phyloP scores from a whole-genome alignment of 148 eudicot species.

The Tetragonia tetragonoides region DNA sequence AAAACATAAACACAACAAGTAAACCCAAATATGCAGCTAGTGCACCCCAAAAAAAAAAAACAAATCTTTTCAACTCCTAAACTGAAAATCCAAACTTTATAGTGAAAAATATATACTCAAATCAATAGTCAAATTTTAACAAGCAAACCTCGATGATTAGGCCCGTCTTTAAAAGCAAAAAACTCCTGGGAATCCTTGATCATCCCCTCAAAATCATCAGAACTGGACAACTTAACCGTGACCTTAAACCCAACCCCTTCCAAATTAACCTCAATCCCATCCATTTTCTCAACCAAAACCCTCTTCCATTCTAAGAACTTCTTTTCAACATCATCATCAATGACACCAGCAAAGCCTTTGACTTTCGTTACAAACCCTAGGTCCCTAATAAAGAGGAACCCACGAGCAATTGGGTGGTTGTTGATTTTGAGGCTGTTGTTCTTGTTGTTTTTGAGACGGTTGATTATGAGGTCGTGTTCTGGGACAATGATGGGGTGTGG shows the following conservation, averaged over 20 bases:
- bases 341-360: conserved; percentile 9
- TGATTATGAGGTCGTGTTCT: conserved; percentile 43
- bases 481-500: conserved; percentile 36
- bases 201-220: conserved; percentile 65
- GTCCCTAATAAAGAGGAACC: conserved; percentile 46
- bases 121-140: background rate
- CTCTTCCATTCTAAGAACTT: conserved; percentile 61
- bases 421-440: conserved; percentile 47
- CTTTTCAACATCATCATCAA: conserved; percentile 33
- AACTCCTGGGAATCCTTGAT: conserved; percentile 71
- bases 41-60: background rate
- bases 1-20: too few species aligned
- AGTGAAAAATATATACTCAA: background rate
- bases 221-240: conserved; percentile 42
- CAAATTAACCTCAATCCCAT: conserved; percentile 73
- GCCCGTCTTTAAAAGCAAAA: conserved; percentile 42
- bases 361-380: conserved; percentile 43
- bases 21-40: background rate
- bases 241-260: conserved; percentile 68
- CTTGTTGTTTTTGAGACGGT: conserved; percentile 52
- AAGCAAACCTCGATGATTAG: conserved; percentile 43
- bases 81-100: background rate
- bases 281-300: conserved; percentile 56
- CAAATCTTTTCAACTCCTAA: background rate
- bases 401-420: conserved; percentile 65